phyloP scores from a whole-genome alignment of 345 rosid genomes.

The Eucalyptus guilfoylei region DNA sequence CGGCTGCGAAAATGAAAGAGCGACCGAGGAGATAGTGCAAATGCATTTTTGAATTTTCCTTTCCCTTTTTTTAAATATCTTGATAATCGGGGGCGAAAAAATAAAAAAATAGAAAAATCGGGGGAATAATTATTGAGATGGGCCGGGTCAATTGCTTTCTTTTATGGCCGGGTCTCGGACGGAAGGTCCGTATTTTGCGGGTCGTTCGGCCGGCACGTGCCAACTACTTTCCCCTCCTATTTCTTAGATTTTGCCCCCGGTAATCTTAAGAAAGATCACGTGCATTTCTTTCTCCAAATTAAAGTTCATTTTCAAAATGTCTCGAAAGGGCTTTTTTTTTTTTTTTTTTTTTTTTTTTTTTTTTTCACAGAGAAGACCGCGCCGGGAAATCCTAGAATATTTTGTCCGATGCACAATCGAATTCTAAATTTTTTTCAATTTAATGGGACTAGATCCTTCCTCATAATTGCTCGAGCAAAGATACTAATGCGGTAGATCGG shows the following conservation, averaged over 20 bases:
- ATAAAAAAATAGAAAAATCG: too few species aligned
- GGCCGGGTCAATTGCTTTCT: background rate
- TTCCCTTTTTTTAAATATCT: background rate
- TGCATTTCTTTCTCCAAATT: background rate
- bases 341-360: too few species aligned
- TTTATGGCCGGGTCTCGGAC: background rate
- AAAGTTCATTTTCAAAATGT: background rate
- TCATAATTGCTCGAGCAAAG: background rate
- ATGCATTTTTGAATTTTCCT: background rate
- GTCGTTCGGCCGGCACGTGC: background rate
- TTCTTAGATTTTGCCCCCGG: too few species aligned
- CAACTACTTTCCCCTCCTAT: background rate
- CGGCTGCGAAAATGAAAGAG: background rate
- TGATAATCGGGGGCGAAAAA: background rate
- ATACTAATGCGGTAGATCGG: fast-evolving
- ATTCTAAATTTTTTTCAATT: background rate
- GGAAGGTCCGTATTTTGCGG: background rate
- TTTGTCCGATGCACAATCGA: background rate
- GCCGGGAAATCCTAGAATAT: background rate
- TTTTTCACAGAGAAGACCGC: too few species aligned
- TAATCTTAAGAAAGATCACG: background rate
- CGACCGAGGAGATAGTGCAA: background rate
- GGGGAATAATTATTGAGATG: background rate
- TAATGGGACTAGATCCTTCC: background rate
- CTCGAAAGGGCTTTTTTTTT: background rate